phyloP scores from a whole-genome alignment of 73 alveolate species.

The Paramecium pentaurelia region DNA sequence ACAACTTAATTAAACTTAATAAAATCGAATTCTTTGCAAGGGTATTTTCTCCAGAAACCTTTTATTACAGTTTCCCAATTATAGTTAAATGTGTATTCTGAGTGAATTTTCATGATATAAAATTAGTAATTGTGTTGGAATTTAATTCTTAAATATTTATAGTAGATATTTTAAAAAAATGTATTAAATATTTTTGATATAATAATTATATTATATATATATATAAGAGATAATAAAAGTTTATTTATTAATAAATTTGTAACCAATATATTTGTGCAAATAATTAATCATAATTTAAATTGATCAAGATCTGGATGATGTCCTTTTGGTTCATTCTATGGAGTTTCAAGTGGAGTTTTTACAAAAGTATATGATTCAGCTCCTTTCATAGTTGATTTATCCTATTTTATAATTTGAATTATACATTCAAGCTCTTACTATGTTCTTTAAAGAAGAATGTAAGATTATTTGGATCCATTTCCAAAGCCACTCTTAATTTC shows the following conservation, averaged over 20 bases:
- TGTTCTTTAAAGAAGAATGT: constrained; percentile 59
- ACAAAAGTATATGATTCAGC: constrained; percentile 53
- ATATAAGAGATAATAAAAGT: not conserved
- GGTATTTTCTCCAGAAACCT: constrained; percentile 30
- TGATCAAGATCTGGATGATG: constrained; percentile 25
- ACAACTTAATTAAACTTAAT: constrained; percentile 13
- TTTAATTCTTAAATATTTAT: not conserved
- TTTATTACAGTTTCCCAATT: constrained; percentile 36
- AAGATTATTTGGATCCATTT: constrained; percentile 56
- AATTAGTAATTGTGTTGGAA: not conserved
- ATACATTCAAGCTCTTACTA: constrained; percentile 50
- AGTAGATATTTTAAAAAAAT: not conserved
- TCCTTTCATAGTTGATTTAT: constrained; percentile 63
- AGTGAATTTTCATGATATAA: not conserved
- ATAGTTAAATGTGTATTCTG: not conserved
- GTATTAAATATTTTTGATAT: too few species aligned
- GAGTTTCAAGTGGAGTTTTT: constrained; percentile 59
- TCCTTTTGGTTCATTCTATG: constrained; percentile 29
- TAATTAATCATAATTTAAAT: constrained; percentile 24
- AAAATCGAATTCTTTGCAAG: constrained; percentile 40
- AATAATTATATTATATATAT: too few species aligned
- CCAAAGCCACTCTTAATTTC: constrained; percentile 51
- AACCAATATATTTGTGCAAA: not conserved
- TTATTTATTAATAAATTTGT: not conserved
- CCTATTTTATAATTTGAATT: not conserved